These are phyloP conservation scores for Lichtheimia corymbifera DNA, from an alignment of 371 early-diverging fungal species.

Conservation along the genomic window DNA sequence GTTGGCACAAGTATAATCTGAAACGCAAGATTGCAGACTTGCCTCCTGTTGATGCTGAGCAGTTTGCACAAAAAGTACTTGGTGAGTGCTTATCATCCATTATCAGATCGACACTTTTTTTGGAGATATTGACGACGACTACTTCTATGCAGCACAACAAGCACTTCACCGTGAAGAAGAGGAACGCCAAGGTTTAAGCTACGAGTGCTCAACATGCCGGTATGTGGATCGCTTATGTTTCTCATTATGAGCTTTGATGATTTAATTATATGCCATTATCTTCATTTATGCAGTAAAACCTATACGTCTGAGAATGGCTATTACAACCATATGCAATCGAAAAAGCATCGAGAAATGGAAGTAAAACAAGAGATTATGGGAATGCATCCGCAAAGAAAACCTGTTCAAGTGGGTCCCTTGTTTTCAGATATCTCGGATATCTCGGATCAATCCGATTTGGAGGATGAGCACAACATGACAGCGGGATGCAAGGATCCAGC, in stretches of 20 bases:
- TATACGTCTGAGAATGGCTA: slow-evolving; percentile 84
- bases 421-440: slow-evolving; percentile 14
- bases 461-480: slow-evolving; percentile 1
- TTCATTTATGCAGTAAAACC: slow-evolving; percentile 51
- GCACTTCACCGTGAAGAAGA: slow-evolving; percentile 42
- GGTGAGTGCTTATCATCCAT: slow-evolving; percentile 31
- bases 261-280: neutral
- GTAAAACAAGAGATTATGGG: slow-evolving; percentile 11
- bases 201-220: slow-evolving; percentile 46
- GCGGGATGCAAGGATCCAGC: slow-evolving; percentile 33
- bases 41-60: slow-evolving; percentile 71
- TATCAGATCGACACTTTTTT: neutral
- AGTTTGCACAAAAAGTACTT: slow-evolving; percentile 68
- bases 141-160: slow-evolving; percentile 42
- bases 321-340: slow-evolving; percentile 83
- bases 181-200: slow-evolving; percentile 38
- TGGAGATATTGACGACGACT: neutral
- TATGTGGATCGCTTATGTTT: slow-evolving; percentile 7
- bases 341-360: slow-evolving; percentile 88
- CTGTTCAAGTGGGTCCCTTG: slow-evolving; percentile 7
- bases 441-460: slow-evolving; percentile 9
- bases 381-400: slow-evolving; percentile 4
- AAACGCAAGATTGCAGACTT: slow-evolving; percentile 85
- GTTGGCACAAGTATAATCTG: slow-evolving; percentile 90
- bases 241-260: too few relatives aligned